Evolutionary conservation across 495 filamentous ascomycete genomes (phyloP), one percentile per base, ranked within the genome.

Genomic region (Entonaema liquescens): DNA sequence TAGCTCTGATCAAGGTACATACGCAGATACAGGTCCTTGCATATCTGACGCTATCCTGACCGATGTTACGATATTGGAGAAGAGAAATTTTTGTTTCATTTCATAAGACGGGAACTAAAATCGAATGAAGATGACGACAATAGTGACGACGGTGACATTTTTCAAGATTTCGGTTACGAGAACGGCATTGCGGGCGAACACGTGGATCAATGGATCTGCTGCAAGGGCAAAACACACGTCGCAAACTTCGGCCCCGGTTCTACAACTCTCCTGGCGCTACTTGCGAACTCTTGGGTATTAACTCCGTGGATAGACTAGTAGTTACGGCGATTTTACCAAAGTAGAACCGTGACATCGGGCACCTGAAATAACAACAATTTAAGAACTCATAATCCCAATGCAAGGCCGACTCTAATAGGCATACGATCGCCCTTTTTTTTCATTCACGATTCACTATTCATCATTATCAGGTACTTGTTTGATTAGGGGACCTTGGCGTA

Each of bases 141-240:
- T 47, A 3, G 9, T 21, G 9, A 47, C 5, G 42, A 3, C 19
- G 59, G 26, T 54, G 21, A 9, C 26, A 59, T 55, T 56, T 63
- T 63, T 19, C 55, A 57, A 68, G 35, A 67, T 59, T 65, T 56
- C 31, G n/a, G 55, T 61, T 31, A 40, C 17, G 15, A 67, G 47
- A 47, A 64, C 44, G 63, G 50, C 17, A 47, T 49, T 59, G 59
- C 44, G 63, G 36, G 38, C 35, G 42, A 68, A 52, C 64, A 68
- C 59, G 64, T 72, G 60, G 69, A 67, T 72, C 59, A 67, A 64
- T 49, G 29, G 69, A 72, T 72, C 69, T 68, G 11, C 59, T 56
- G 42, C 60, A 72, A 64, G 69, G 64, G 31, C 26, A 44, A 40
- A 52, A 62, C 31, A 62, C 31, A 59, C 49, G 49, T 52, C 47